Base-by-base conservation (phyloP, 192 early-diverging fungal species). In the Podila epigama region DNA sequence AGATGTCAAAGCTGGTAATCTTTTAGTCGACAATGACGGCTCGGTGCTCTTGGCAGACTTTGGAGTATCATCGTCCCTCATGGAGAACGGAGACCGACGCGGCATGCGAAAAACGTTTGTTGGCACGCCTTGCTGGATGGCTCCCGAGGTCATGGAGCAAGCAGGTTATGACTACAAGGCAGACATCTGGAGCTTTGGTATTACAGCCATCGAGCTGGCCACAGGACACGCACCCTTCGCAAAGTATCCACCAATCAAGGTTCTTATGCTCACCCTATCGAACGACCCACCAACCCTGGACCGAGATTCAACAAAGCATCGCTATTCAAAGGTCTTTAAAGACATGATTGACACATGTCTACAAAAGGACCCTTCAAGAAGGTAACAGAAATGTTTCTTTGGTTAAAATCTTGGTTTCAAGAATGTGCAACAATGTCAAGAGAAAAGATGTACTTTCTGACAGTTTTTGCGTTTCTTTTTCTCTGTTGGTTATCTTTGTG, bases 121-220 rank as follows among this genome's bases (percentile, higher is more conserved):
- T 13, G 90, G 90, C 25, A 92, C 90, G 57, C 87, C 87, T 28
- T 89, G 87, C 60, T 89, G 85, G 85, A 87, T 91, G 88, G 87
- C 89, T 35, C 88, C 93, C 9, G 87, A 96, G 69, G 93, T 96
- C n/a, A 96, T 96, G 94, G 92, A 96, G 63, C 94, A 96, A 67
- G 85, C 87, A 12, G 92, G 90, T 2, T 96, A 96, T 79, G 90
- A 95, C 68, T 94, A 89, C 68, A 94, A 94, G 70, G 94, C 94
- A 2, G 94, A 96, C 70, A 93, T 96, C 56, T 96, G 94, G 94
- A 91, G 89, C 63, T 95, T 96, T 82, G 94, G 94, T 41, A 96
- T 96, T 32, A 96, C 94, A 3, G 86, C 91, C 9, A 73, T 96
- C 40, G 94, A 96, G 65, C 68, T 96, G 11, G 92, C 94, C 4